Percentiles rank a stretch among this genome's conserved stretches.
Evolutionary conservation across 495 filamentous ascomycete species (phyloP).

Genomic region (Tetracladium marchalianum): DNA sequence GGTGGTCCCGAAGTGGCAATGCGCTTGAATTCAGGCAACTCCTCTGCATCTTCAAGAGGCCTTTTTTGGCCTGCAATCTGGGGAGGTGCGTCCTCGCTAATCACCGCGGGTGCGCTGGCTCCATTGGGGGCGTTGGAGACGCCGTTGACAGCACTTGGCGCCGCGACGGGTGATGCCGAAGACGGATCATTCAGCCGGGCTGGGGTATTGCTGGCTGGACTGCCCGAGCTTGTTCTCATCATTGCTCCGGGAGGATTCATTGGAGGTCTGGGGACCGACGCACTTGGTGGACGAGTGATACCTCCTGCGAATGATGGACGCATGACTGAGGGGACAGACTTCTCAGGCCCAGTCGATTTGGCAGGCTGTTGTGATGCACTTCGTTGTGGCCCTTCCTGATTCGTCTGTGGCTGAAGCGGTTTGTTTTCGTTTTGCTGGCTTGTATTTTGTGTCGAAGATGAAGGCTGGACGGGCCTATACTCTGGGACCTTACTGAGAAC

Average conservation of each 20-base stretch:
- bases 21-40: constrained; percentile 14
- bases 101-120: constrained; percentile 13
- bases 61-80: constrained; percentile 15
- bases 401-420: constrained; percentile 6
- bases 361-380: constrained; percentile 1
- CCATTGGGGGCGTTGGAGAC: constrained; percentile 9
- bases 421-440: neutral
- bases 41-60: constrained; percentile 11
- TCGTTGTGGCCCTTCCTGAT: constrained; percentile 10
- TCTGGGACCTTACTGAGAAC: constrained; percentile 13
- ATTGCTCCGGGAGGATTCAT: constrained; percentile 15
- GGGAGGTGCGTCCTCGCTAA: neutral
- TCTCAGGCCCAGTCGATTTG: neutral
- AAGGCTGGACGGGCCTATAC: neutral
- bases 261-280: constrained; percentile 17
- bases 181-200: constrained; percentile 2
- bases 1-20: constrained; percentile 12
- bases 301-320: constrained; percentile 16
- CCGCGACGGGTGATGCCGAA: constrained; percentile 12
- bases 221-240: constrained; percentile 10
- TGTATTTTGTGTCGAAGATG: neutral
- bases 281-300: constrained; percentile 9
- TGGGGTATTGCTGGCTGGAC: constrained; percentile 7
- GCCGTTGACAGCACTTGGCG: neutral
- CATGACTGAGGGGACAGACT: constrained; percentile 6